phyloP scores from a whole-genome alignment of 2,329 filamentous ascomycete species.

The Aspergillus latus region DNA sequence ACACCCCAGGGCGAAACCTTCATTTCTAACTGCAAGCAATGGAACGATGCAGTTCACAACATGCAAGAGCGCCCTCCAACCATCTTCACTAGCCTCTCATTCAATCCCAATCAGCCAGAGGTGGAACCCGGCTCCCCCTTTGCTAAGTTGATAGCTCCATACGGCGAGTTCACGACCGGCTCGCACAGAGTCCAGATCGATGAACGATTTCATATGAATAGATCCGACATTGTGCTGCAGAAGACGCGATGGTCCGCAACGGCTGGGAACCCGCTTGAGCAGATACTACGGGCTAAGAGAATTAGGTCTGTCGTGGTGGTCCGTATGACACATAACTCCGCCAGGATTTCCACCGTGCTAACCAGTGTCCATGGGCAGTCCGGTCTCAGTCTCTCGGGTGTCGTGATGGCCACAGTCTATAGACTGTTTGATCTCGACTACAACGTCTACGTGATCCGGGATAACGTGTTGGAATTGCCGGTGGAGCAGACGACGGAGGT shows the following conservation, averaged over 20 bases:
- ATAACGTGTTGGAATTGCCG: slow-evolving; percentile 37
- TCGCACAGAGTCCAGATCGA: slow-evolving; percentile 32
- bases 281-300: slow-evolving; percentile 40
- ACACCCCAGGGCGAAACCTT: slow-evolving; percentile 35
- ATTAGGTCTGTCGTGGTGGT: slow-evolving; percentile 44
- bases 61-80: slow-evolving; percentile 12
- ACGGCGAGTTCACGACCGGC: too few relatives aligned
- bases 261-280: slow-evolving; percentile 42
- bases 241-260: slow-evolving; percentile 48
- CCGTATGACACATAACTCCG: too few relatives aligned
- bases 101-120: background rate
- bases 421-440: slow-evolving; percentile 47
- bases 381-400: slow-evolving; percentile 44
- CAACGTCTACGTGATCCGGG: slow-evolving; percentile 42
- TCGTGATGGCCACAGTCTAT: slow-evolving; percentile 46
- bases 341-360: too few relatives aligned
- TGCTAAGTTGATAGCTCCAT: too few relatives aligned
- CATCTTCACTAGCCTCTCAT: background rate
- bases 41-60: slow-evolving; percentile 44
- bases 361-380: slow-evolving; percentile 26
- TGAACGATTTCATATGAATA: slow-evolving; percentile 31
- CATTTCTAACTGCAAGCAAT: slow-evolving; percentile 35
- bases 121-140: background rate
- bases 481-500: slow-evolving; percentile 19
- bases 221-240: slow-evolving; percentile 35